Base-by-base conservation (phyloP, 2,329 filamentous ascomycete genomes). In the Didymella sp. region DNA sequence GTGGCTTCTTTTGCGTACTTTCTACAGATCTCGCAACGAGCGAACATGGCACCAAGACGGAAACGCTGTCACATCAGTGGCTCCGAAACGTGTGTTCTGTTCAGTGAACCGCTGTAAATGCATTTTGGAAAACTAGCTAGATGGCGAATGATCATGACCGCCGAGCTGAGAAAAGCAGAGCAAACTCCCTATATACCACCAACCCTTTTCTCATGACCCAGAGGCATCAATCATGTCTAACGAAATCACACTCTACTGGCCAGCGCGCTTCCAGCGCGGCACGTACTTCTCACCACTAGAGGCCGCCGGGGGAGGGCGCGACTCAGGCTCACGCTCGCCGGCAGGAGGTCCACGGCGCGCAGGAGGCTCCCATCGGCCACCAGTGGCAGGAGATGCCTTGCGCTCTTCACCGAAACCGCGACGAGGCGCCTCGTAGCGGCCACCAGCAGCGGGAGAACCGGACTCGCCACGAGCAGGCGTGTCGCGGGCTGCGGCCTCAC, bases 231-330 rank as follows among this genome's bases (percentile, higher is more conserved):
- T 55, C 56, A 56, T 59, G 25, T 59, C 56, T 51, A 59, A 51
- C 24, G 25, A 40, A 59, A 57, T 37, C 50, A 56, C 35, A 55
- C 53, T 40, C 56, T 51, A 51, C 45, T 53, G 40, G 28, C 43
- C 60, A 61, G 46, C 41, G 45, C 70, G 67, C 59, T 56, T 68
- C 57, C 77, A 78, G 68, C 69, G 58, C 76, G 76, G 76, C 62
- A 75, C 72, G 58, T 78, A 78, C 67, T 74, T 77, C 37, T 76
- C 76, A 61, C 72, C 73, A 50, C 67, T 69, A 47, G 70, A 66
- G 5, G 59, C 51, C 8, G 69, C 62, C 45, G 71, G 64, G 47
- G 70, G 62, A 21, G 61, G 60, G 28, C 68, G 68, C 6, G 65
- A 50, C 58, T 68, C 65, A 27, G 60, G 51, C 59, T 73, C 67